phyloP scores from a whole-genome alignment of 192 early-diverging fungal species.

The Gonapodya sp. region DNA sequence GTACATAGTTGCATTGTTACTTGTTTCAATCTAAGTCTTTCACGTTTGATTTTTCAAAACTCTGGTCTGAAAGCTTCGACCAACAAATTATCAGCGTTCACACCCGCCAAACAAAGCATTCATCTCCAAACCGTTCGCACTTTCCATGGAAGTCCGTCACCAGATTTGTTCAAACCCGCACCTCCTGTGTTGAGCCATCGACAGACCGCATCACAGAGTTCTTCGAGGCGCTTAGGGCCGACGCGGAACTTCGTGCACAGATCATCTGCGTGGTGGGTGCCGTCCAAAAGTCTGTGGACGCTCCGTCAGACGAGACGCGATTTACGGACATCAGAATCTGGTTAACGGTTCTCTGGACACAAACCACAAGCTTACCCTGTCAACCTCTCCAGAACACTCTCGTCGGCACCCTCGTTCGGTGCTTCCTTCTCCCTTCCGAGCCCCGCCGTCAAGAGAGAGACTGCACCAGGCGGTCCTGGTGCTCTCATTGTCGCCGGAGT shows the following conservation, averaged over 20 bases:
- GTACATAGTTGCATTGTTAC: background rate
- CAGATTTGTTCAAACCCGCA: background rate
- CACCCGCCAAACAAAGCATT: background rate
- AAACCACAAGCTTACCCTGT: background rate
- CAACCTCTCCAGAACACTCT: background rate
- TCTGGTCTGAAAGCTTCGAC: too few relatives aligned
- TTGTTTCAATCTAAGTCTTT: background rate
- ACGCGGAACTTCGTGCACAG: conserved; percentile 50
- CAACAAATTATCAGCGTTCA: too few relatives aligned
- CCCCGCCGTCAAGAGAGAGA: background rate
- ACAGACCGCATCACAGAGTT: background rate
- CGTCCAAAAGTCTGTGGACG: conserved; percentile 32
- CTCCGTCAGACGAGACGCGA: background rate
- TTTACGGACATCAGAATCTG: background rate
- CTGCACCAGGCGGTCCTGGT: background rate
- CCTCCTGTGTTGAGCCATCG: background rate
- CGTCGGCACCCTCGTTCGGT: background rate
- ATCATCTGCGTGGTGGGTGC: conserved; percentile 64
- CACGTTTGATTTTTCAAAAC: too few relatives aligned
- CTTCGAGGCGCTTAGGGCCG: background rate
- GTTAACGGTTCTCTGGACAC: background rate
- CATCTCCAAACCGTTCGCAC: background rate
- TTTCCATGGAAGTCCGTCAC: background rate
- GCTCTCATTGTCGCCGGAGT: background rate
- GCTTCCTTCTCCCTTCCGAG: background rate